Percentiles rank a stretch among this genome's conserved stretches.
phyloP scores from a whole-genome alignment of 2,329 filamentous ascomycete genomes.

The Penicillium sp. region DNA sequence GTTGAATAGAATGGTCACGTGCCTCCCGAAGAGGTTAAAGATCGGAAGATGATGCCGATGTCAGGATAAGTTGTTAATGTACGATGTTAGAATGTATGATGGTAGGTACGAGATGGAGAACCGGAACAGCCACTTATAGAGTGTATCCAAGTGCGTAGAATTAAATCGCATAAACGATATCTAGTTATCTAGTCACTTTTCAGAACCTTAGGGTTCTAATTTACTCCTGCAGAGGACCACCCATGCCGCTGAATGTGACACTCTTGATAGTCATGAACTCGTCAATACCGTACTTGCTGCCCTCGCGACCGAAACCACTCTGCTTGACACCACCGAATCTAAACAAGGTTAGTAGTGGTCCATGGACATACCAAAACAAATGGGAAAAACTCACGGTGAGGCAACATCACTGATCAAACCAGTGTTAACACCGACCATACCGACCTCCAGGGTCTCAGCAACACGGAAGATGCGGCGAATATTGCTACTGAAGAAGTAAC shows the following conservation, averaged over 20 bases:
- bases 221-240: slow-evolving; percentile 52
- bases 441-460: slow-evolving; percentile 54
- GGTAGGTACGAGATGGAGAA: no score
- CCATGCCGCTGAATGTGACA: slow-evolving; percentile 61
- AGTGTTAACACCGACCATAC: slow-evolving; percentile 65
- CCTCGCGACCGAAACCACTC: slow-evolving; percentile 76
- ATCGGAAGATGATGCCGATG: not conserved
- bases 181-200: no score
- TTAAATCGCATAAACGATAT: not conserved
- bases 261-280: slow-evolving; percentile 75
- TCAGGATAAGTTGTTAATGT: not conserved
- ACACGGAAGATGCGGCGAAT: slow-evolving; percentile 57
- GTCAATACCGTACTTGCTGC: slow-evolving; percentile 69
- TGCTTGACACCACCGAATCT: slow-evolving; percentile 80
- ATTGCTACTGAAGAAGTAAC: slow-evolving; percentile 80
- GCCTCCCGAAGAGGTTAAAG: no score
- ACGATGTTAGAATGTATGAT: no score
- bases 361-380: not conserved
- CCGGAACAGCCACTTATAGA: not conserved
- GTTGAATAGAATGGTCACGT: not conserved
- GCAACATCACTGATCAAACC: slow-evolving; percentile 58
- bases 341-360: slow-evolving; percentile 21
- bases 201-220: not conserved
- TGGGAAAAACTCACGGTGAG: slow-evolving; percentile 41
- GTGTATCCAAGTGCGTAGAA: not conserved